Base-by-base conservation (phyloP, 2,329 filamentous ascomycete genomes). In the Ceratocystis albifundus region DNA sequence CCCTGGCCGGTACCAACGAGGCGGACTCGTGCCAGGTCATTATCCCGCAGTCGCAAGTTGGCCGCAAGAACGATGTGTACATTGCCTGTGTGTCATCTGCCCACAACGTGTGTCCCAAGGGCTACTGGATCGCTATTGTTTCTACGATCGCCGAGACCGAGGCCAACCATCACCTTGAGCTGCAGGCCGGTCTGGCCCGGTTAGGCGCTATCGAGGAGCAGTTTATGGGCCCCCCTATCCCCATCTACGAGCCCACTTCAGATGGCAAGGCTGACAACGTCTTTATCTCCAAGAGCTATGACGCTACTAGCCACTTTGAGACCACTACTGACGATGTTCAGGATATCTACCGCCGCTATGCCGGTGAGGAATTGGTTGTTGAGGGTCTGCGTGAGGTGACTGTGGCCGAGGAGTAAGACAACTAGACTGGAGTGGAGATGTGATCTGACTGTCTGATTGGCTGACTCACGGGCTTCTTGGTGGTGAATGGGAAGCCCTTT, bases 241-340 rank as follows among this genome's bases (percentile, higher is more conserved):
- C 94, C 65, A 83, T 99, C 69, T 97, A 96, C 77, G 91, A 96
- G 78, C 95, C 94, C 25, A 76, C 93, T 62, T 88, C 90, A 73
- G 84, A 87, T 73, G 94, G 94, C 70, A 81, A 80, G 71, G 88
- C 86, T 71, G 92, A 96, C 80, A 92, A 92, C 77, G 88, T 99
- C 76, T 99, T 91, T 80, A 91, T 99, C 75, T 96, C 91, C 73
- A 96, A 95, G 86, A 96, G 90, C 80, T 99, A 99, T 78, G 95
- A 99, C 74, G 90, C 95, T 65, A 95, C 89, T 70, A 96, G 89
- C 76, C 94, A 99, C 82, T 99, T 99, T 74, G 94, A 99, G 84
- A 96, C 90, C 45, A 83, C 80, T 61, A 84, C 82, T 79, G 94
- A 96, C 75, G 93, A 99, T 76, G 92, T 99, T 74, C 88, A 87